Percentiles rank a stretch among this genome's conserved stretches.
phyloP scores from a whole-genome alignment of 495 filamentous ascomycete genomes.

The Xylaria sp. region DNA sequence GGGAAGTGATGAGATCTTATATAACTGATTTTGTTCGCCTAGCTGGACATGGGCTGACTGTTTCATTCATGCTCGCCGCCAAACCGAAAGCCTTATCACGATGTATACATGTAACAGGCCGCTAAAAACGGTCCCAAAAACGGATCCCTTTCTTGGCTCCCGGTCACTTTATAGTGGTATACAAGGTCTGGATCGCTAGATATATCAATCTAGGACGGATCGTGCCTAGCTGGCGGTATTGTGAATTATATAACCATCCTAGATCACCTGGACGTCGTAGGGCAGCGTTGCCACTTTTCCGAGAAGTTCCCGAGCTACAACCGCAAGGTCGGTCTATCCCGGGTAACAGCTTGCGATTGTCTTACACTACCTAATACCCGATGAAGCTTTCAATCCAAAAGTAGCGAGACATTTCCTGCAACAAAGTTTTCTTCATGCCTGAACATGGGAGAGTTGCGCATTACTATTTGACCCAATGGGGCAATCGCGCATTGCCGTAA shows the following conservation, averaged over 20 bases:
- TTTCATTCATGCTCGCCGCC: neutral
- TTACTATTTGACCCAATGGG: neutral
- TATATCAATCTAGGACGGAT: neutral
- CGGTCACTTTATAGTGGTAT: neutral
- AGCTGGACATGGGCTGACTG: neutral
- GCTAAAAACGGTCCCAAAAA: neutral
- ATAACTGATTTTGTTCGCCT: neutral
- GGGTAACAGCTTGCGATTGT: neutral
- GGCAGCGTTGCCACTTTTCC: neutral
- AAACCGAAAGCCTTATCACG: conserved; percentile 10
- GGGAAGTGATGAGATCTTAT: conserved; percentile 13
- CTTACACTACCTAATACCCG: neutral
- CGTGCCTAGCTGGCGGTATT: neutral
- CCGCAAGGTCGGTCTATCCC: conserved; percentile 3
- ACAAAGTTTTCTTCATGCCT: neutral
- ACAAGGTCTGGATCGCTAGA: neutral
- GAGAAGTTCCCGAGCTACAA: conserved; percentile 7
- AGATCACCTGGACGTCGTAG: neutral
- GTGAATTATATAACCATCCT: neutral
- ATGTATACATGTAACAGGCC: neutral
- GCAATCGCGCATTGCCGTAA: neutral
- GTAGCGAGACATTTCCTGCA: neutral
- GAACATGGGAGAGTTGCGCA: neutral
- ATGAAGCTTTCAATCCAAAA: neutral
- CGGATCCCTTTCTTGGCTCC: neutral